These are phyloP conservation scores for Hibiscus mutabilis DNA, from an alignment of 345 rosid species.

Conservation along the genomic window DNA sequence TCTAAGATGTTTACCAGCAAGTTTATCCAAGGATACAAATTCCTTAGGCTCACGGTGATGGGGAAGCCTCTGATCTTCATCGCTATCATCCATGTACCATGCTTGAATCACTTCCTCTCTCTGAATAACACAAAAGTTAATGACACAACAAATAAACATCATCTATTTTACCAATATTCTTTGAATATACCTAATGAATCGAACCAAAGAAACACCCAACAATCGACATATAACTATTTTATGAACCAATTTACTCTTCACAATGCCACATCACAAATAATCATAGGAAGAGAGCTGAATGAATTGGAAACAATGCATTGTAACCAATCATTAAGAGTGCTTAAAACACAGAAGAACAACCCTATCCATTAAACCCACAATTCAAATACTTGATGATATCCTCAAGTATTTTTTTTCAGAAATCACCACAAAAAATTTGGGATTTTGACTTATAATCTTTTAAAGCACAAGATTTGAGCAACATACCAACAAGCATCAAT, in stretches of 20 bases:
- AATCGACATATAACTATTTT: background rate
- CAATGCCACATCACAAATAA: background rate
- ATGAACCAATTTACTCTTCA: background rate
- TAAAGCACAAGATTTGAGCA: background rate
- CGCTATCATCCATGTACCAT: constrained; percentile 87
- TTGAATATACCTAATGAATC: background rate
- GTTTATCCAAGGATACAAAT: constrained; percentile 65
- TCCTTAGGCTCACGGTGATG: constrained; percentile 84
- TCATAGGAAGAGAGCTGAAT: background rate
- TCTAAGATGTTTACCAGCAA: constrained; percentile 43
- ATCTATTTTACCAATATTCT: background rate
- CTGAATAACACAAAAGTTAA: constrained; percentile 18
- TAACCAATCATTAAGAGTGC: background rate
- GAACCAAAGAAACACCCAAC: background rate
- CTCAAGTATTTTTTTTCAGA: too few relatives aligned
- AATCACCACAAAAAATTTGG: background rate
- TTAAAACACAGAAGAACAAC: background rate
- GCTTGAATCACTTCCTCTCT: constrained; percentile 81
- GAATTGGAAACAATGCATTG: background rate
- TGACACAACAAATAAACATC: background rate
- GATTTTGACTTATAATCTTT: background rate
- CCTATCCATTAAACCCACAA: background rate
- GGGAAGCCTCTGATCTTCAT: constrained; percentile 84
- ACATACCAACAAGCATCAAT: background rate
- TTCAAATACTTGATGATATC: background rate